phyloP scores from a whole-genome alignment of 2,329 filamentous ascomycete species.

The Fusarium caatingaense region DNA sequence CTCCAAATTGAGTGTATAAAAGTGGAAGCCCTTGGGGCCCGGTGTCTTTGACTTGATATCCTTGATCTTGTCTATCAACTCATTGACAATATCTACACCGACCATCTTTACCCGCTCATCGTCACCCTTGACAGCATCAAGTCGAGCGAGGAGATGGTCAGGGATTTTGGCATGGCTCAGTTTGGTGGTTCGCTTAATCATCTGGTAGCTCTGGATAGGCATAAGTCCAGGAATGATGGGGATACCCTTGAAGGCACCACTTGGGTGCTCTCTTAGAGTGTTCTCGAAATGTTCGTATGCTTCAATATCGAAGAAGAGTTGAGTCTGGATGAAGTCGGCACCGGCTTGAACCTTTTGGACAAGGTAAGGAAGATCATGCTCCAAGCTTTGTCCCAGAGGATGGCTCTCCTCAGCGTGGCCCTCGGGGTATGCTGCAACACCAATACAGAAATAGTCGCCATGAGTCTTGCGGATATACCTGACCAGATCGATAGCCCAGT shows the following conservation, averaged over 20 bases:
- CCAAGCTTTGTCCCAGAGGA: slow-evolving; percentile 74
- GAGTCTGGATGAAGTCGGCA: slow-evolving; percentile 98
- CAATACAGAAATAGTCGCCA: slow-evolving; percentile 95
- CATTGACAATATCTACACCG: slow-evolving; percentile 84
- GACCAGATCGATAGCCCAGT: slow-evolving; percentile 89
- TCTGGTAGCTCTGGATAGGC: slow-evolving; percentile 98
- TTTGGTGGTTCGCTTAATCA: slow-evolving; percentile 92
- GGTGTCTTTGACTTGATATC: slow-evolving; percentile 66
- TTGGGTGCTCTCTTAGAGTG: slow-evolving; percentile 80
- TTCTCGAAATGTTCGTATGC: slow-evolving; percentile 86
- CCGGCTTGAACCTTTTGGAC: slow-evolving; percentile 92
- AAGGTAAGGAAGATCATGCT: slow-evolving; percentile 87
- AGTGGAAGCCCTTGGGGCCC: slow-evolving; percentile 86
- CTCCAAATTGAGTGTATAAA: slow-evolving; percentile 96
- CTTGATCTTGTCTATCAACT: slow-evolving; percentile 84
- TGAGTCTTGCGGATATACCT: slow-evolving; percentile 86
- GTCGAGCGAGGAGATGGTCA: slow-evolving; percentile 72
- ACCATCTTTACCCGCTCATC: slow-evolving; percentile 84
- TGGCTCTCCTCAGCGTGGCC: slow-evolving; percentile 93
- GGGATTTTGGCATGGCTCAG: slow-evolving; percentile 91
- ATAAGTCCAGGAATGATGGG: slow-evolving; percentile 95
- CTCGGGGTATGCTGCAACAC: slow-evolving; percentile 94
- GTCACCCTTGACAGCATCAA: slow-evolving; percentile 80
- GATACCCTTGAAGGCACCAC: slow-evolving; percentile 85
- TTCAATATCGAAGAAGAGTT: slow-evolving; percentile 92